Conservation (phyloP, 768 basidiomycete genomes). For the Mycena vulgaris region DNA sequence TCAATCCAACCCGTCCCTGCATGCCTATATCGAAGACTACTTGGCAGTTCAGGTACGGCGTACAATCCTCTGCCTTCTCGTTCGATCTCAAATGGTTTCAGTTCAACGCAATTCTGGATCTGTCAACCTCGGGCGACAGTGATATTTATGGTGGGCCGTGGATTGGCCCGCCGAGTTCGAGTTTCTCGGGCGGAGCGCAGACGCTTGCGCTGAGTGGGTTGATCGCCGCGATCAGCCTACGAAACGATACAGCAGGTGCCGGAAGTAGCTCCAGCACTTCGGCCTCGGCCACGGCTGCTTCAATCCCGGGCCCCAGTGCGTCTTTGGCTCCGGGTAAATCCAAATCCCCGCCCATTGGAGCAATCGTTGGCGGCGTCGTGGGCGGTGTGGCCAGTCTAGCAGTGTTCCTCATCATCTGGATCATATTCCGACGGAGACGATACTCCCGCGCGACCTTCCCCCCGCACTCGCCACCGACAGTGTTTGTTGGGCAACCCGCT, state of each 20-base stretch:
- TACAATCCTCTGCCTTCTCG: neutral
- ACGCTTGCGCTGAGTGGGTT: neutral
- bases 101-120: neutral
- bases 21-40: neutral
- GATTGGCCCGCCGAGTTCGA: neutral
- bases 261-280: neutral
- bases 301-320: too few relatives aligned
- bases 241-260: neutral
- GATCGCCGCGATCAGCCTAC: neutral
- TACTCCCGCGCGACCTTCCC: too few relatives aligned
- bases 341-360: too few relatives aligned
- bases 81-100: neutral
- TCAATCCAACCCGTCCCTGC: neutral
- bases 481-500: too few relatives aligned
- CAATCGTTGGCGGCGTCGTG: too few relatives aligned
- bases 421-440: too few relatives aligned
- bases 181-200: neutral
- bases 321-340: too few relatives aligned
- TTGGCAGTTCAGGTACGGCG: neutral
- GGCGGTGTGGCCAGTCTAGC: too few relatives aligned
- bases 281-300: too few relatives aligned
- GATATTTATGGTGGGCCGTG: neutral
- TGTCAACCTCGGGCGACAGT: neutral
- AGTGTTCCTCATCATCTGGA: too few relatives aligned
- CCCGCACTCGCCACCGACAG: too few relatives aligned